Evolutionary conservation across 257 asterid genomes (phyloP).

Genomic region (Nicotiana paniculata): DNA sequence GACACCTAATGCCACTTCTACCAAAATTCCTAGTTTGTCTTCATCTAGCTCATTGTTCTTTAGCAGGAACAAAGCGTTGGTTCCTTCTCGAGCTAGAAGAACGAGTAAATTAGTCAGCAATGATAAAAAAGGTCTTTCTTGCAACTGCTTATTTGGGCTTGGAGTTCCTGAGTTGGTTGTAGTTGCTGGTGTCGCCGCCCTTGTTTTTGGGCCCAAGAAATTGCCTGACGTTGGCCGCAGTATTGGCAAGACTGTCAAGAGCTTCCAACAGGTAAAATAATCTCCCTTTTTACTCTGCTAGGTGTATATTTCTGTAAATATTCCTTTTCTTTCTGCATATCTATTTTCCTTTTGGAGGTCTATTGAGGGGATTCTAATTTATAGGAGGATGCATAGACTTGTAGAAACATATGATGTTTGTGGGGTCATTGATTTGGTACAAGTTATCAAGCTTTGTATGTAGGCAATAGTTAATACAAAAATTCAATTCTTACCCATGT

Average conservation of each 20-base stretch:
- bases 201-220: conserved; percentile 79
- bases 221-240: conserved; percentile 82
- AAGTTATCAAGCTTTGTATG: no score
- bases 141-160: conserved; percentile 74
- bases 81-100: conserved; percentile 10
- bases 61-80: conserved; percentile 27
- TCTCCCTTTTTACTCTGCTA: no score
- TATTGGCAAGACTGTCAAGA: conserved; percentile 83
- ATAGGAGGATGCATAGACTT: no score
- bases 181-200: conserved; percentile 74
- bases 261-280: conserved; percentile 73
- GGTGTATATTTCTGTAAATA: no score
- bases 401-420: no score
- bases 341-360: no score
- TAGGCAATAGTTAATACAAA: no score
- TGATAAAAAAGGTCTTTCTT: conserved; percentile 42
- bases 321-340: no score
- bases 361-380: no score
- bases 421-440: no score
- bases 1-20: background rate
- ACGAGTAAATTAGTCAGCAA: background rate
- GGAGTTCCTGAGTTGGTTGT: conserved; percentile 91
- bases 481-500: no score
- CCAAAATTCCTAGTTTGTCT: conserved; percentile 23
- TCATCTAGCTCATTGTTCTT: conserved; percentile 54